These are phyloP conservation scores for Aspergillus awamori DNA, from an alignment of 2,329 filamentous ascomycete genomes.

Conservation along the genomic window DNA sequence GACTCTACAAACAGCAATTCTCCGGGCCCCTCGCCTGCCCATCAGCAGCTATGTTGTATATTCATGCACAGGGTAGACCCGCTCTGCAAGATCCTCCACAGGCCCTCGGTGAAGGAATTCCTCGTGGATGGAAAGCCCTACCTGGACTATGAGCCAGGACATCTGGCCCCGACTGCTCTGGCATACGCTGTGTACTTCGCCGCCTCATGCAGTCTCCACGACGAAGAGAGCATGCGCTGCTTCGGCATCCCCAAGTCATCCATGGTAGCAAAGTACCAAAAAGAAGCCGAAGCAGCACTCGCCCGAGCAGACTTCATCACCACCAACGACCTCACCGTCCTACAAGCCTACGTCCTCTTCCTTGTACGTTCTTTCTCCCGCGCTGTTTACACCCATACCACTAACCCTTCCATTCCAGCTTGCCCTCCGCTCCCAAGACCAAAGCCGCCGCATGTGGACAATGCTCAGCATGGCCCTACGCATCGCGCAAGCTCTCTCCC, in stretches of 20 bases:
- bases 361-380: constrained; percentile 22
- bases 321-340: constrained; percentile 35
- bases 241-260: constrained; percentile 25
- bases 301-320: constrained; percentile 32
- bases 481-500: constrained; percentile 35
- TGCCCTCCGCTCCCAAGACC: constrained; percentile 30
- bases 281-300: constrained; percentile 29
- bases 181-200: constrained; percentile 31
- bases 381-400: neutral
- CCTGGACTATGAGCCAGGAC: constrained; percentile 32
- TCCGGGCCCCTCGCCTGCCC: neutral
- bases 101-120: constrained; percentile 31
- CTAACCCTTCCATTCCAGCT: constrained; percentile 7
- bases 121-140: constrained; percentile 32
- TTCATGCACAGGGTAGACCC: constrained; percentile 35
- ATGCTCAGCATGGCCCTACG: constrained; percentile 37
- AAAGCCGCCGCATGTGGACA: constrained; percentile 38
- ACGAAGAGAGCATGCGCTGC: constrained; percentile 26
- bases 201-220: constrained; percentile 29
- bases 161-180: constrained; percentile 30
- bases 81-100: constrained; percentile 36
- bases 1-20: neutral
- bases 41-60: constrained; percentile 26
- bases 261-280: constrained; percentile 27
- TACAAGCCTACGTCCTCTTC: constrained; percentile 38